Conservation (phyloP, 2,329 filamentous ascomycete genomes). For the Magnaporthiopsis rhizophila region DNA sequence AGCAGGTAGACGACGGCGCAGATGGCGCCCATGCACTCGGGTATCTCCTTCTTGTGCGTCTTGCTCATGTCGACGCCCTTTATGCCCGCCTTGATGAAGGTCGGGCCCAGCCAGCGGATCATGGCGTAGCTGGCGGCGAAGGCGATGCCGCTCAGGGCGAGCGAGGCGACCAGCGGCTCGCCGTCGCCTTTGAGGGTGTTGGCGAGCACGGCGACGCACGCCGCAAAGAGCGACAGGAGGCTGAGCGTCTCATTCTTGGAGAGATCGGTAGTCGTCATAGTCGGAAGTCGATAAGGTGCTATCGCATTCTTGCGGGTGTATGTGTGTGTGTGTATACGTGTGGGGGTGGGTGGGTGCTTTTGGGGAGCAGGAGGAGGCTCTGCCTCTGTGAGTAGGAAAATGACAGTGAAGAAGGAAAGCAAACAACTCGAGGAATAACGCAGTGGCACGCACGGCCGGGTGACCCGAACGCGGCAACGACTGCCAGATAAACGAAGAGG, state of each 20-base stretch:
- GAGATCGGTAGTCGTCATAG: conserved; percentile 24
- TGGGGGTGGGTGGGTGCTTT: background rate
- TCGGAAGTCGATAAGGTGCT: background rate
- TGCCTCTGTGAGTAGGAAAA: background rate
- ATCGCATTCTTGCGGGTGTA: background rate
- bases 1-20: conserved; percentile 90
- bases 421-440: background rate
- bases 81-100: conserved; percentile 80
- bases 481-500: background rate
- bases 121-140: conserved; percentile 77
- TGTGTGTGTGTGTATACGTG: background rate
- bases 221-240: conserved; percentile 56
- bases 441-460: background rate
- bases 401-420: background rate
- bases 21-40: conserved; percentile 92
- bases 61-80: conserved; percentile 85
- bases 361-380: background rate
- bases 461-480: background rate
- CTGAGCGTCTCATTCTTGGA: conserved; percentile 44
- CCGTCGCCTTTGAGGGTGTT: conserved; percentile 81
- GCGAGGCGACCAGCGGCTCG: conserved; percentile 79
- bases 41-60: conserved; percentile 62
- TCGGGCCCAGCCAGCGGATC: conserved; percentile 86
- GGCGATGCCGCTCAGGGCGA: conserved; percentile 78
- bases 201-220: conserved; percentile 63